Evolutionary conservation across 2,329 filamentous ascomycete genomes (phyloP).

Genomic region (Hymenoscyphus scutula): DNA sequence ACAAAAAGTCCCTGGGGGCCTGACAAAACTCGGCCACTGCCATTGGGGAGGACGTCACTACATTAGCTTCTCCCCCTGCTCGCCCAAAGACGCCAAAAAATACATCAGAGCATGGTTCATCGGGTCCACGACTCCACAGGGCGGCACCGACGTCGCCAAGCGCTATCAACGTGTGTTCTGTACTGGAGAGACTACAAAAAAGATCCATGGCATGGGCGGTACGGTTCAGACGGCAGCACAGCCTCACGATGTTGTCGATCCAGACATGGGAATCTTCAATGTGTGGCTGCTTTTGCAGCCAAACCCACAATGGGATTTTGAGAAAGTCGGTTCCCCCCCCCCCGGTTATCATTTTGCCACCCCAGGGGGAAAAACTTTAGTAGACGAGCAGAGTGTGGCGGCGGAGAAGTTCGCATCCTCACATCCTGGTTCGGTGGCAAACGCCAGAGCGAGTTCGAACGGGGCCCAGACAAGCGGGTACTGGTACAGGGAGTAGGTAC

Average conservation of each 20-base stretch:
- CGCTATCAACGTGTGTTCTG: neutral
- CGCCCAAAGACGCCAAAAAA: neutral
- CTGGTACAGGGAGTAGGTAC: neutral
- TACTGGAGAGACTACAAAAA: neutral
- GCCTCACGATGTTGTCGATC: neutral
- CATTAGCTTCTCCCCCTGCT: neutral
- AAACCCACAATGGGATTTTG: slow-evolving; percentile 15
- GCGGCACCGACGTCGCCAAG: neutral
- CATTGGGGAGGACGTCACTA: neutral
- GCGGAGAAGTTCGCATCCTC: neutral
- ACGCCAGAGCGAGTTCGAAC: neutral
- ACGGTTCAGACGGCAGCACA: neutral
- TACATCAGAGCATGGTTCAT: neutral
- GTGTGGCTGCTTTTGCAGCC: slow-evolving; percentile 9
- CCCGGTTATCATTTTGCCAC: slow-evolving; percentile 2
- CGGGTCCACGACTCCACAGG: neutral
- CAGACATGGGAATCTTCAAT: slow-evolving; percentile 14
- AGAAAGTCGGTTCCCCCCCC: slow-evolving; percentile 11
- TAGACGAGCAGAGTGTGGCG: slow-evolving; percentile 2
- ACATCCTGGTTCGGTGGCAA: slow-evolving; percentile 1
- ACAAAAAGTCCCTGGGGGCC: neutral
- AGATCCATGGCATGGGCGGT: too few species aligned
- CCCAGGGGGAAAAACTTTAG: too few species aligned
- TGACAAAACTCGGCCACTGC: neutral
- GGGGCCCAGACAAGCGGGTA: neutral